A percentile compares a stretch with the other conserved stretches of the same genome.
Conservation (phyloP, 164 flowering plant species). For the Vitis amurensis region DNA sequence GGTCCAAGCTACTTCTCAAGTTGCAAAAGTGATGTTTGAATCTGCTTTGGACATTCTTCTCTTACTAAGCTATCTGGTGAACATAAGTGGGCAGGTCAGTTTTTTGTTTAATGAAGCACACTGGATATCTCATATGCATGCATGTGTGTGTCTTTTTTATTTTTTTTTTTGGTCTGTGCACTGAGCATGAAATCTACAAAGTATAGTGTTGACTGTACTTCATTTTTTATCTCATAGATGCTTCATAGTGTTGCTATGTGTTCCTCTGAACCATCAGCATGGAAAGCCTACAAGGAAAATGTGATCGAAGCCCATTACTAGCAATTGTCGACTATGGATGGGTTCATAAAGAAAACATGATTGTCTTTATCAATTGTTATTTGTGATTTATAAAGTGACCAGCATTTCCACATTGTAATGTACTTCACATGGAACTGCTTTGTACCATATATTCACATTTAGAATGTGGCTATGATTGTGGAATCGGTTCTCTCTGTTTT, state of each 20-base stretch:
- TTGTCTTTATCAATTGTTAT: background rate
- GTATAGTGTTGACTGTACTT: background rate
- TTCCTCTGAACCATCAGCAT: background rate
- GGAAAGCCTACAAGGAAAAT: background rate
- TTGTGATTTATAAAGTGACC: background rate
- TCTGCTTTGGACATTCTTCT: constrained; percentile 68
- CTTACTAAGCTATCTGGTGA: constrained; percentile 65
- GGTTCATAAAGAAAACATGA: background rate
- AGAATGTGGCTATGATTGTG: background rate
- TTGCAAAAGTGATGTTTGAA: constrained; percentile 84
- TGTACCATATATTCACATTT: background rate
- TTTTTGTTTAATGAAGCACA: constrained; percentile 5
- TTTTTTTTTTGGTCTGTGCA: background rate
- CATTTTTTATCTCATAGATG: background rate
- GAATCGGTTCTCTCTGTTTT: background rate
- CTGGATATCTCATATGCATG: background rate
- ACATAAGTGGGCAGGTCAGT: constrained; percentile 75
- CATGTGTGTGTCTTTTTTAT: background rate
- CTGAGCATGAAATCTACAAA: background rate
- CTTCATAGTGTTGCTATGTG: background rate
- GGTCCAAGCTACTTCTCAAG: constrained; percentile 76
- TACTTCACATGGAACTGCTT: background rate
- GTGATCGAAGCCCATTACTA: background rate
- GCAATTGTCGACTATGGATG: background rate
- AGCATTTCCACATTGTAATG: background rate